Evolutionary conservation across 768 basidiomycete genomes (phyloP).

Genomic region (Tephrocybe rancida): DNA sequence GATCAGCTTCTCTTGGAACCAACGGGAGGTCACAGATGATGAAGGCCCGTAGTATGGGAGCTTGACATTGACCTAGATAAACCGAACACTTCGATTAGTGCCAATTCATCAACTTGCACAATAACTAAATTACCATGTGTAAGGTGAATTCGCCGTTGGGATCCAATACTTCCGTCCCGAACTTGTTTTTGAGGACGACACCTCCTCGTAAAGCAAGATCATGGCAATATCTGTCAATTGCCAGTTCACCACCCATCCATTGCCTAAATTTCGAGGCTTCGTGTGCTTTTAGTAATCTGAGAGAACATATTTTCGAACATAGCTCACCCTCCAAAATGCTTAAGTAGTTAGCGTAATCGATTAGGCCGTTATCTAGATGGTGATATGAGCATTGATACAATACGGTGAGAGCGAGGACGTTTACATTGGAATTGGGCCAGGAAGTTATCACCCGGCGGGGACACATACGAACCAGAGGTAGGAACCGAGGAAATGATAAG

Average conservation of each 20-base stretch:
- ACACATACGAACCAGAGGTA: constrained; percentile 1
- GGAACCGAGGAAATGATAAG: not conserved
- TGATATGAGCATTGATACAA: not conserved
- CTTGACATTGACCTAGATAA: constrained; percentile 7
- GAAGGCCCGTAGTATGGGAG: constrained; percentile 24
- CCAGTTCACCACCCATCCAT: not conserved
- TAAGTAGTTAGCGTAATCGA: constrained; percentile 1
- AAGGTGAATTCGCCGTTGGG: not conserved
- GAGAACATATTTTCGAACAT: not conserved
- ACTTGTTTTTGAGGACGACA: not conserved
- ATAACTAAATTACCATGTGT: not conserved
- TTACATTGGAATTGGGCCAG: constrained; percentile 1
- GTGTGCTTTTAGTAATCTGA: not conserved
- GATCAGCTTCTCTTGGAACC: constrained; percentile 28
- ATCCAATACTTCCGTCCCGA: not conserved
- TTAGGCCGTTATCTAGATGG: not conserved
- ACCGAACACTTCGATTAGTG: too few species aligned
- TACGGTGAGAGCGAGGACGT: not conserved
- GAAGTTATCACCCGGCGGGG: not conserved
- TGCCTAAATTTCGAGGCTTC: not conserved
- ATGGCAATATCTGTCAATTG: not conserved
- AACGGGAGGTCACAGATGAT: constrained; percentile 17
- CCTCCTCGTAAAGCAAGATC: not conserved
- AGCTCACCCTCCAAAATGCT: not conserved
- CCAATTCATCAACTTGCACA: not conserved